A percentile compares a stretch with the other conserved stretches of the same genome.
Conservation (phyloP, 768 basidiomycete genomes). For the Amanita thiersii region DNA sequence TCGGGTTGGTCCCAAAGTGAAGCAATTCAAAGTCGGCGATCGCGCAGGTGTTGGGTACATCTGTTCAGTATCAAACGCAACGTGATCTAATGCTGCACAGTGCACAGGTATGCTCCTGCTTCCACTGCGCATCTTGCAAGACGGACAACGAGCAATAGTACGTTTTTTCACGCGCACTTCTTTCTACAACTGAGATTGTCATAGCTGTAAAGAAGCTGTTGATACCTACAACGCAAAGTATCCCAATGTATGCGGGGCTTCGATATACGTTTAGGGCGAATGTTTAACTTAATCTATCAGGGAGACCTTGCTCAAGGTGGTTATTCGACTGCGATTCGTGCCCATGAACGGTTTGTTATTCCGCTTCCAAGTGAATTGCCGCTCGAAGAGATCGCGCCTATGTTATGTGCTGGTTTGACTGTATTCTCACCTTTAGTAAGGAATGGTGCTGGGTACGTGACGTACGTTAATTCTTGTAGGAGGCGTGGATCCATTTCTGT, state of each 20-base stretch:
- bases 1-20: constrained; percentile 46
- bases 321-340: constrained; percentile 38
- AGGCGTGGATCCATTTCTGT: background rate
- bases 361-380: constrained; percentile 47
- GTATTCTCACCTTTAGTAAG: constrained; percentile 52
- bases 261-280: background rate
- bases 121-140: constrained; percentile 39
- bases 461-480: background rate
- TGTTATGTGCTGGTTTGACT: constrained; percentile 62
- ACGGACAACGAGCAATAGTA: constrained; percentile 46
- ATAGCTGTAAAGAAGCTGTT: constrained; percentile 32
- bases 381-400: constrained; percentile 47
- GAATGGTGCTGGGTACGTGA: constrained; percentile 31
- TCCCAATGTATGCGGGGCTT: constrained; percentile 20
- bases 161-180: background rate
- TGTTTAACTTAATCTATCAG: constrained; percentile 6
- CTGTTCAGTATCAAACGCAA: too few relatives aligned
- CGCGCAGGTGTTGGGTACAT: constrained; percentile 41
- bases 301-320: constrained; percentile 35
- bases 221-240: constrained; percentile 35
- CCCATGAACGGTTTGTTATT: constrained; percentile 48
- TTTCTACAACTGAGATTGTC: background rate
- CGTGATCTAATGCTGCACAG: too few relatives aligned
- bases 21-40: constrained; percentile 48
- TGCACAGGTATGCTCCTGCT: constrained; percentile 39